These are phyloP conservation scores for Lactarius vividus DNA, from an alignment of 768 basidiomycete genomes.

Conservation along the genomic window DNA sequence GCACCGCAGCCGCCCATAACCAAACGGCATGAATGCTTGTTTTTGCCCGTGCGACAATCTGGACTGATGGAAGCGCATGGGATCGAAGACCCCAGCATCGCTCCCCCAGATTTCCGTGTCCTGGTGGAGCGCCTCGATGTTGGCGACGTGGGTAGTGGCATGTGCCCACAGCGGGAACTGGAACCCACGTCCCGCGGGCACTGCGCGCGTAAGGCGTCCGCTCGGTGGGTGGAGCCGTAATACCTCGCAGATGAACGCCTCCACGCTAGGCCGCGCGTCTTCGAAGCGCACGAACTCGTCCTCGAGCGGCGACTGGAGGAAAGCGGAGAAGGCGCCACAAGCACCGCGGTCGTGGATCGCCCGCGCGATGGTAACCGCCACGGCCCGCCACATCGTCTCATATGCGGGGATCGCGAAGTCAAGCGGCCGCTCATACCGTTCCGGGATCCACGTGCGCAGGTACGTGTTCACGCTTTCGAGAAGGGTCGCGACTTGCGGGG, in stretches of 20 bases:
- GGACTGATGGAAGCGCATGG: slow-evolving; percentile 40
- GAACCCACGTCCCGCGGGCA: slow-evolving; percentile 2
- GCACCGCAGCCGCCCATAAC: slow-evolving; percentile 46
- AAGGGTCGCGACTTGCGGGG: slow-evolving; percentile 9
- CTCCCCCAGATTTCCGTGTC: slow-evolving; percentile 38
- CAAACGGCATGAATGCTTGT: slow-evolving; percentile 44
- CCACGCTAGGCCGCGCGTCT: slow-evolving; percentile 33
- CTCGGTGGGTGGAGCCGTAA: slow-evolving; percentile 54
- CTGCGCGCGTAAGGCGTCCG: slow-evolving; percentile 41
- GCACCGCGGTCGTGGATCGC: slow-evolving; percentile 34
- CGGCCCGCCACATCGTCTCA: slow-evolving; percentile 64
- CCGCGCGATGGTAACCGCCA: slow-evolving; percentile 45
- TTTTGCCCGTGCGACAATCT: slow-evolving; percentile 26
- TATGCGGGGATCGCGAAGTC: slow-evolving; percentile 56
- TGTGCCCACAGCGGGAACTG: slow-evolving; percentile 16
- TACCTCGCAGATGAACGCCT: slow-evolving; percentile 42
- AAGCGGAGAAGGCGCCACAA: slow-evolving; percentile 36
- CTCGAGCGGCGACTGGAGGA: slow-evolving; percentile 36
- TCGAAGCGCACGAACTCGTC: slow-evolving; percentile 33
- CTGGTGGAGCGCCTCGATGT: slow-evolving; percentile 27
- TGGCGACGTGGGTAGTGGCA: slow-evolving; percentile 29
- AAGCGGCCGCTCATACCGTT: slow-evolving; percentile 40
- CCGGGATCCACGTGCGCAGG: slow-evolving; percentile 43
- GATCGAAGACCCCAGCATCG: slow-evolving; percentile 42
- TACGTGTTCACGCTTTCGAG: slow-evolving; percentile 38